These are phyloP conservation scores for Carex arenaria DNA, from an alignment of 202 grass and related monocot genomes.

Conservation along the genomic window DNA sequence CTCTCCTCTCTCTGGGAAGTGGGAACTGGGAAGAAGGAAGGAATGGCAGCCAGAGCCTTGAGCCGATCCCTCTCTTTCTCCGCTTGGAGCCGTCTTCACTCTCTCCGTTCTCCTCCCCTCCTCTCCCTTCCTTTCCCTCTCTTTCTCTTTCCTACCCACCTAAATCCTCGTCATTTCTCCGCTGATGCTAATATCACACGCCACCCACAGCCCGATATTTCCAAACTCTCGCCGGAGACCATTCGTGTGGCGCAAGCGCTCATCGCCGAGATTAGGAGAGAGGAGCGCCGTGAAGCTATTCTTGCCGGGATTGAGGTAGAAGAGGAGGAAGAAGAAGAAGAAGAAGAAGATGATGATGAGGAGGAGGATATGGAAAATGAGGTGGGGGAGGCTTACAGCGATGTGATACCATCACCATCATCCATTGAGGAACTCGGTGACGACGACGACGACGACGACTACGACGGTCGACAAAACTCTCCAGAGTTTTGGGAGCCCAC, in stretches of 20 bases:
- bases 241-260: slow-evolving; percentile 50
- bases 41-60: slow-evolving; percentile 30
- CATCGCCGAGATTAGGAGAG: slow-evolving; percentile 49
- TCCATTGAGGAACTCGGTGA: slow-evolving; percentile 42
- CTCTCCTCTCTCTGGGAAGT: too few relatives aligned
- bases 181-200: neutral
- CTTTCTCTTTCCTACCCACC: slow-evolving; percentile 12
- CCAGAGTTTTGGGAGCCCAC: slow-evolving; percentile 62
- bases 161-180: slow-evolving; percentile 23
- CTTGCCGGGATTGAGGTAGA: neutral
- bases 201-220: too few relatives aligned
- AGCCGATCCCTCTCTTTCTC: slow-evolving; percentile 36
- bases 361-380: neutral
- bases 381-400: slow-evolving; percentile 67
- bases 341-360: slow-evolving; percentile 6
- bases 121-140: neutral
- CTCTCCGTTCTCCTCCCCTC: neutral
- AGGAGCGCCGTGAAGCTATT: slow-evolving; percentile 5
- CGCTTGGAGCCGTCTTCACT: slow-evolving; percentile 41
- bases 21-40: too few relatives aligned
- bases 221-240: too few relatives aligned
- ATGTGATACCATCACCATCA: slow-evolving; percentile 41
- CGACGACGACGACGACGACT: too few relatives aligned
- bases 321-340: slow-evolving; percentile 4
- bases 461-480: neutral